phyloP scores from a whole-genome alignment of 2,329 filamentous ascomycete species.

The Alternaria conjuncta region DNA sequence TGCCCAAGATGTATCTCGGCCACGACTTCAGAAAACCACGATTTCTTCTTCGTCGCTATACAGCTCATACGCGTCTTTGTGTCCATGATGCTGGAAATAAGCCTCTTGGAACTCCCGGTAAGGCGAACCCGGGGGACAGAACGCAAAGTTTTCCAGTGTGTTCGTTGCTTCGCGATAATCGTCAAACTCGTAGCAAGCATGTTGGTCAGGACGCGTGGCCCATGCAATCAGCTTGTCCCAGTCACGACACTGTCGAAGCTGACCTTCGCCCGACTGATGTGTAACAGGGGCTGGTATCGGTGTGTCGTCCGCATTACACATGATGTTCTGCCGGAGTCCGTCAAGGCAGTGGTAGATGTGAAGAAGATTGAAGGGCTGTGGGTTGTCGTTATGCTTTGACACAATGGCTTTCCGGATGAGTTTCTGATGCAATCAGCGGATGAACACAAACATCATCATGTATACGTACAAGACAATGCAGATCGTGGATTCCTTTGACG shows the following conservation, averaged over 20 bases:
- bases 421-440: conserved; percentile 28
- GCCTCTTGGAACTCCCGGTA: conserved; percentile 37
- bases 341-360: conserved; percentile 46
- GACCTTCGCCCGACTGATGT: conserved; percentile 36
- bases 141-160: conserved; percentile 43
- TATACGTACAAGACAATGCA: conserved; percentile 41
- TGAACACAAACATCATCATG: neutral
- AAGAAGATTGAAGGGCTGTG: conserved; percentile 29
- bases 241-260: conserved; percentile 40
- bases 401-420: conserved; percentile 44
- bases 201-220: conserved; percentile 39
- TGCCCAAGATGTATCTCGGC: neutral
- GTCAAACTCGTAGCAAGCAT: conserved; percentile 43
- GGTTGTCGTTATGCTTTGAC: conserved; percentile 32
- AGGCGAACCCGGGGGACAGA: conserved; percentile 40
- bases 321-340: conserved; percentile 42
- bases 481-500: conserved; percentile 43
- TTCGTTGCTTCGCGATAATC: conserved; percentile 47
- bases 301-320: conserved; percentile 46
- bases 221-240: conserved; percentile 42
- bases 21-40: conserved; percentile 21
- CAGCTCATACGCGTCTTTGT: conserved; percentile 41
- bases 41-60: conserved; percentile 21
- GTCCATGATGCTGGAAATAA: conserved; percentile 44
- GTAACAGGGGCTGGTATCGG: conserved; percentile 39